phyloP scores from a whole-genome alignment of 202 grass and related monocot genomes.

The Carex arenaria region DNA sequence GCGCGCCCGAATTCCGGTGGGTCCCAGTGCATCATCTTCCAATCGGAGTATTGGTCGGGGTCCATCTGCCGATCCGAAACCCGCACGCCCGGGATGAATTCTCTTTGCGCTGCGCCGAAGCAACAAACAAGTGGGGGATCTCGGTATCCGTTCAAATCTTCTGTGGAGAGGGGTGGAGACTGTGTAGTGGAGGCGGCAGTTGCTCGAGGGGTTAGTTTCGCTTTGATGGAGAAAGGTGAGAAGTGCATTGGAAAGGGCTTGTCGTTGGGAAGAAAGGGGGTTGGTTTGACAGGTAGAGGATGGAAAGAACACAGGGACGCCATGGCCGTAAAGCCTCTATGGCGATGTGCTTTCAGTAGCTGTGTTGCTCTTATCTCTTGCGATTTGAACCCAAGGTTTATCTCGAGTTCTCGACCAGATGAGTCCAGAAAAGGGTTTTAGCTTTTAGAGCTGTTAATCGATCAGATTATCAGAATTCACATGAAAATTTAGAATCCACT shows the following conservation, averaged over 20 bases:
- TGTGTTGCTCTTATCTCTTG: neutral
- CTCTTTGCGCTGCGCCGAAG: conserved; percentile 69
- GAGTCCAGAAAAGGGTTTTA: too few species aligned
- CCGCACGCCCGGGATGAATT: conserved; percentile 77
- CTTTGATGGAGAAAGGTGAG: neutral
- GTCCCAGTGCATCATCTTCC: conserved; percentile 75
- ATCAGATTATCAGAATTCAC: too few species aligned
- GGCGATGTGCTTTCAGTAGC: neutral
- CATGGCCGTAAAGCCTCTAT: conserved; percentile 31
- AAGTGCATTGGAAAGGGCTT: neutral
- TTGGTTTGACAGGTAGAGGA: neutral
- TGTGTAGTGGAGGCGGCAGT: neutral
- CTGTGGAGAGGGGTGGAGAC: neutral
- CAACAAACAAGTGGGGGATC: conserved; percentile 65
- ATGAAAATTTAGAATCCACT: too few species aligned
- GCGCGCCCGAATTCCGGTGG: conserved; percentile 80
- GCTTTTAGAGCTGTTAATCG: too few species aligned
- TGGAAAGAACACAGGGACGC: conserved; percentile 19
- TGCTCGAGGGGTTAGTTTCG: neutral
- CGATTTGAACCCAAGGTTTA: neutral
- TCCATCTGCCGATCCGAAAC: conserved; percentile 84
- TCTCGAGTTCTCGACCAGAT: too few species aligned
- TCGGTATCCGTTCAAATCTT: neutral
- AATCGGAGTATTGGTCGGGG: conserved; percentile 63
- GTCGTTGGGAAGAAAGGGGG: neutral